Base-by-base conservation (phyloP, 306 rosid species). In the Trifolium fragiferum region DNA sequence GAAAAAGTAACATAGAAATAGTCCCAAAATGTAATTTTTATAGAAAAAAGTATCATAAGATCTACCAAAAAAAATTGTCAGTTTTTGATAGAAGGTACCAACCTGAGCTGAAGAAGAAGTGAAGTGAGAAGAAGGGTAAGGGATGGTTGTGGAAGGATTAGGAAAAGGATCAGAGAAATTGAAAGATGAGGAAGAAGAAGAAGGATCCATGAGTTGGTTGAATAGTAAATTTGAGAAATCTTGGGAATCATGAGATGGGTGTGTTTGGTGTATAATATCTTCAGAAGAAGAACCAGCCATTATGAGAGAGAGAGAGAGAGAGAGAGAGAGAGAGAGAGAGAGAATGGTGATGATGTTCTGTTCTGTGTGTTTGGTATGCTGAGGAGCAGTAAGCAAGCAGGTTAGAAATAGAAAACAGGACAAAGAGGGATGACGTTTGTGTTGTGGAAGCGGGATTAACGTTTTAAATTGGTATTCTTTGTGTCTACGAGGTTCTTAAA, bases 151-250 rank as follows among this genome's bases (percentile, higher is more conserved):
- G 41, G 19, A 61, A 68, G 82, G 73, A 51, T 64, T 77, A 61
- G 70, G 82, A 69, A 68, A 80, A 13, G 85, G 85, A 54, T 75
- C 68, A 54, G 86, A 72, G 16, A 85, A 82, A 67, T 70, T 14
- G 74, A 81, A 75, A 73, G 14, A 47, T 19, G 85, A 66, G 21
- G 81, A 27, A 44, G 80, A 73, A 4, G 68, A 73, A 57, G 78
- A 43, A 20, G 80, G 80, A 63, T 77, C 79, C 62, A 80, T 68
- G 43, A 88, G 86, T 15, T 87, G 93, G 80, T 84, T 85, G 27
- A 90, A 84, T 54, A 37, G 40, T 37, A 88, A 73, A 82, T 90
- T 71, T 10, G 90, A 87, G 53, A 92, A 82, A 2, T 88, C 93
- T 76, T 90, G 89, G 0, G 93, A 69, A 51, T 85, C 88, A 37